These are phyloP conservation scores for Zopfochytrium polystomum DNA, from an alignment of 371 early-diverging fungal species.

Conservation along the genomic window DNA sequence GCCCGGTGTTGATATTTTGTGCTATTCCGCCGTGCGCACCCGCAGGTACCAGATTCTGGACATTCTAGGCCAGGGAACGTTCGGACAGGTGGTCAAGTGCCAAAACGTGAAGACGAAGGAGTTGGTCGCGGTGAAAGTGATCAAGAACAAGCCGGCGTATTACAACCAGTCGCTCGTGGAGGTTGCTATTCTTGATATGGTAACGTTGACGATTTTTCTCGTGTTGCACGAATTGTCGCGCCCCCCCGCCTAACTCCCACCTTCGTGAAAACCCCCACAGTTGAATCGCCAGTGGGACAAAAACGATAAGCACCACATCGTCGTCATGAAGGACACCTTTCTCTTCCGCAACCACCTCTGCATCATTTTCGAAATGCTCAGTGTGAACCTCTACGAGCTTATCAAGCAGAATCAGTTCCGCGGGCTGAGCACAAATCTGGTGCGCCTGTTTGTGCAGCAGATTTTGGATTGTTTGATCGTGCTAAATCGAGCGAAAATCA, in stretches of 20 bases:
- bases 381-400: conserved; percentile 90
- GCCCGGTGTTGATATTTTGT: background rate
- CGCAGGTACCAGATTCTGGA: conserved; percentile 80
- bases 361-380: conserved; percentile 90
- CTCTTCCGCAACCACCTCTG: conserved; percentile 89
- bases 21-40: background rate
- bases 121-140: conserved; percentile 93
- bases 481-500: conserved; percentile 77
- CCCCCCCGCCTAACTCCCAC: background rate
- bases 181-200: conserved; percentile 78
- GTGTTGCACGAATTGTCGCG: background rate
- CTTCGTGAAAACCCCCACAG: conserved; percentile 31
- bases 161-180: conserved; percentile 92
- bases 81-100: conserved; percentile 97
- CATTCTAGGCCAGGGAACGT: conserved; percentile 94
- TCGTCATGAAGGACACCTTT: conserved; percentile 79
- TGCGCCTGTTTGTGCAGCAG: conserved; percentile 80
- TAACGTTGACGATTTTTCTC: conserved; percentile 31
- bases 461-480: conserved; percentile 83
- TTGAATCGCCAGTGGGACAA: conserved; percentile 70
- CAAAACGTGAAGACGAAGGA: conserved; percentile 76
- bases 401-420: conserved; percentile 86
- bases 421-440: conserved; percentile 79
- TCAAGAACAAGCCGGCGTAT: conserved; percentile 91
- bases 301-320: conserved; percentile 75